These are phyloP conservation scores for Schizosaccharomyces lindneri DNA, from an alignment of 805 yeast genomes.

Conservation along the genomic window DNA sequence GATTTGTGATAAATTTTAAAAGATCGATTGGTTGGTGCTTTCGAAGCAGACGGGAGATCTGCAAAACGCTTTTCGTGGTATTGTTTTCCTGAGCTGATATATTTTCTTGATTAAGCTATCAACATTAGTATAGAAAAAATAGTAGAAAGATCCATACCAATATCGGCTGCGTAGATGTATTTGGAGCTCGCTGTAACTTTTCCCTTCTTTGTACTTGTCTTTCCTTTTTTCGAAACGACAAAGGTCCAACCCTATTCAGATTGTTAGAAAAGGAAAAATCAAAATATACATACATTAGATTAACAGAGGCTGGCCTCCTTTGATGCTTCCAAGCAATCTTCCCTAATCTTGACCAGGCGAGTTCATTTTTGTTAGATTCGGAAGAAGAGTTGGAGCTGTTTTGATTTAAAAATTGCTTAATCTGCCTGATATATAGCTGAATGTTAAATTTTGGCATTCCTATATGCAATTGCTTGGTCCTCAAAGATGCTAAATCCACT, in stretches of 20 bases:
- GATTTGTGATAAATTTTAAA: slow-evolving; percentile 47
- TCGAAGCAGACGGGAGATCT: slow-evolving; percentile 30
- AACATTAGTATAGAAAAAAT: too few species aligned
- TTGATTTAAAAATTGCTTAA: background rate
- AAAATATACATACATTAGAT: background rate
- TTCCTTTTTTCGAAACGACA: background rate
- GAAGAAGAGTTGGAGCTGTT: background rate
- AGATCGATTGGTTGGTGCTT: slow-evolving; percentile 22
- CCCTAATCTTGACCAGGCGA: background rate
- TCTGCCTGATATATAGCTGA: background rate
- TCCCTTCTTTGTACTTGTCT: background rate
- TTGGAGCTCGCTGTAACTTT: background rate
- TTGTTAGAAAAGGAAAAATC: too few species aligned
- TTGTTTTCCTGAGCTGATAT: background rate
- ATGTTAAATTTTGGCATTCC: slow-evolving; percentile 1
- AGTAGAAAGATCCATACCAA: background rate
- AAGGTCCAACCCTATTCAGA: background rate
- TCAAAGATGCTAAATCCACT: slow-evolving; percentile 1
- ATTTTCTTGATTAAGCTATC: background rate
- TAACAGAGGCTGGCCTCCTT: background rate
- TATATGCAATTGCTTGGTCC: background rate
- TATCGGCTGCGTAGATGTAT: background rate
- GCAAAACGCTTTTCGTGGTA: background rate
- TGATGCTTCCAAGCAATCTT: background rate
- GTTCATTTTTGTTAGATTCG: background rate